Base-by-base conservation (phyloP, 1,284 basidiomycete genomes). In the Wolfiporia cocos region DNA sequence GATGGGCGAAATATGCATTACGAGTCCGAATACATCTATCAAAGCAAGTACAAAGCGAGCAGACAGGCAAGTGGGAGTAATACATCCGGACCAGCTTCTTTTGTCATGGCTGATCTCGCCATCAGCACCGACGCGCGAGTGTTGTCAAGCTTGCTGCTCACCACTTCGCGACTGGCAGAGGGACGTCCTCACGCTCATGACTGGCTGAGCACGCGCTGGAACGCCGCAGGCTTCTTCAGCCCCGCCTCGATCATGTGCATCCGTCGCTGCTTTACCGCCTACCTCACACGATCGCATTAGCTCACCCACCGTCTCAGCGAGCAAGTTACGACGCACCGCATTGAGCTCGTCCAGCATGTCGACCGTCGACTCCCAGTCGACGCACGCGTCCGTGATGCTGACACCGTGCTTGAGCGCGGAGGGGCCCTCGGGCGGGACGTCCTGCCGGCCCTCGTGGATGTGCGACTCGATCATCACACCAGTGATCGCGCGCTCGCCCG, bases 401-500 rank as follows among this genome's bases (percentile, higher is more conserved):
- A 95, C 80, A 48, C 91, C 91, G 55, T 86, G 74, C 67, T 91
- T 90, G 56, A 95, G 76, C 11, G 64, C 73, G 20, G 67, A 11
- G 75, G 79, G 31, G 64, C 73, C 57, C 67, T 73, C 76, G 3
- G 71, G 50, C 1, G 88, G 86, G 15, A 90, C 83, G 54, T 90
- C 88, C 68, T 96, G 92, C 49, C 84, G 72, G 15, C 92, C 92
- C 34, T 78, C 86, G 58, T 87, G 85, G 64, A 98, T 81, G 64
- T 97, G 89, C 30, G 83, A 88, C 70, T 99, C 95, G 61, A 99
- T 81, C 94, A 98, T 97, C 51, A 97, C 90, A 48, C 95, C 94
- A 2, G 89, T 93, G 64, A 98, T 90, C 43, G 78, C 73, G 45
- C 66, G 74, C 53, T 92, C 81, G 35, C 92, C 93, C 6, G 75